These are phyloP conservation scores for Oligophagozyma castellii DNA, from an alignment of 1,139 yeast species.

Conservation along the genomic window DNA sequence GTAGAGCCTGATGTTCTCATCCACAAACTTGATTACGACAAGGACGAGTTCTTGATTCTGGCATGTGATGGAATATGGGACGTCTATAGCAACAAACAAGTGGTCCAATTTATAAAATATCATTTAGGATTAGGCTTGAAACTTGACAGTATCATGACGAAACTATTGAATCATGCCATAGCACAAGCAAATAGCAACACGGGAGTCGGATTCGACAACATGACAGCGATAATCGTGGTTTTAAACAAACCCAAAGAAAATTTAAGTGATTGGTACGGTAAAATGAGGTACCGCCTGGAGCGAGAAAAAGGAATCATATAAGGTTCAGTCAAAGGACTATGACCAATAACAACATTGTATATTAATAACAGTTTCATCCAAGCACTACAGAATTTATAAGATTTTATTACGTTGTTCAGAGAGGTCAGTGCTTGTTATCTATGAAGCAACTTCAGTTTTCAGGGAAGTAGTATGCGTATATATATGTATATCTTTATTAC, in stretches of 20 bases:
- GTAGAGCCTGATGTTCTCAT: constrained; percentile 58
- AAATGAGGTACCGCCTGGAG: constrained; percentile 36
- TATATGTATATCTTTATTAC: too few relatives aligned
- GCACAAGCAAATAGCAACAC: constrained; percentile 63
- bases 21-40: constrained; percentile 32
- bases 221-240: constrained; percentile 58
- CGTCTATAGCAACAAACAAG: constrained; percentile 47
- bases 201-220: constrained; percentile 70
- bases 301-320: constrained; percentile 31
- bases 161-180: constrained; percentile 49
- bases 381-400: too few relatives aligned
- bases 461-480: too few relatives aligned
- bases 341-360: too few relatives aligned
- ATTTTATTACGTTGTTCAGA: too few relatives aligned
- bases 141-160: constrained; percentile 44
- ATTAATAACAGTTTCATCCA: too few relatives aligned
- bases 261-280: constrained; percentile 44
- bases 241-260: constrained; percentile 33
- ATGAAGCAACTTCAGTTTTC: too few relatives aligned
- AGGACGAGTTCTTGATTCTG: constrained; percentile 50
- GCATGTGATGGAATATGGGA: constrained; percentile 83
- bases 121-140: constrained; percentile 44
- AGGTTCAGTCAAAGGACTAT: too few relatives aligned
- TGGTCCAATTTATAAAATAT: constrained; percentile 41
- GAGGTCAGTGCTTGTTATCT: too few relatives aligned